These are phyloP conservation scores for Gracilaria domingensis DNA, from an alignment of 23 red algal species.

Conservation along the genomic window DNA sequence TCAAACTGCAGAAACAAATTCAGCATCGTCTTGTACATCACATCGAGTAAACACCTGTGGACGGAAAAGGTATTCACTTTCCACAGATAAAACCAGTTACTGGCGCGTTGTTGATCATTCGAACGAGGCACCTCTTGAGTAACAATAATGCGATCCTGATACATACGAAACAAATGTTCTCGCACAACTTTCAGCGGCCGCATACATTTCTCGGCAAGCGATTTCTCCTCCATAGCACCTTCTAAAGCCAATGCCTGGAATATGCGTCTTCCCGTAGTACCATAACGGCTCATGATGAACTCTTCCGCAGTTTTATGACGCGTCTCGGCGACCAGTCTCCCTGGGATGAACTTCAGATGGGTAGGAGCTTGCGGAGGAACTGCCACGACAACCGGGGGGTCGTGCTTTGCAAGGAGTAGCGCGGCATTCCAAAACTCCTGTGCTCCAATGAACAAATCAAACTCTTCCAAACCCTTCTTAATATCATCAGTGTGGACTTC, in stretches of 20 bases:
- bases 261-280: conserved; percentile 35
- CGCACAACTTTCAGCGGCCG: conserved; percentile 54
- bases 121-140: conserved; percentile 72
- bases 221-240: conserved; percentile 71
- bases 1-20: conserved; percentile 56
- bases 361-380: conserved; percentile 40
- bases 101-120: conserved; percentile 60
- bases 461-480: conserved; percentile 35
- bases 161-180: conserved; percentile 60
- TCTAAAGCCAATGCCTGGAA: conserved; percentile 56
- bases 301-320: conserved; percentile 52
- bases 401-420: conserved; percentile 29
- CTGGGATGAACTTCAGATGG: conserved; percentile 54
- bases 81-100: conserved; percentile 77
- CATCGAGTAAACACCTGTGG: conserved; percentile 21
- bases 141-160: conserved; percentile 44
- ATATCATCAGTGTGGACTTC: conserved; percentile 52
- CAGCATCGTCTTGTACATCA: conserved; percentile 59
- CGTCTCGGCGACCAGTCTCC: conserved; percentile 45
- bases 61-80: conserved; percentile 43
- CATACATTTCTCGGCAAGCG: conserved; percentile 66
- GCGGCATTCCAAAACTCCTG: conserved; percentile 65
- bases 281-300: conserved; percentile 46
- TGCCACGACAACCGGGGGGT: conserved; percentile 41
- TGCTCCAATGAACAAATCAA: conserved; percentile 9